Percentiles rank a stretch among this genome's conserved stretches.
Evolutionary conservation across 345 rosid genomes (phyloP).

Genomic region (Acer saccharum): DNA sequence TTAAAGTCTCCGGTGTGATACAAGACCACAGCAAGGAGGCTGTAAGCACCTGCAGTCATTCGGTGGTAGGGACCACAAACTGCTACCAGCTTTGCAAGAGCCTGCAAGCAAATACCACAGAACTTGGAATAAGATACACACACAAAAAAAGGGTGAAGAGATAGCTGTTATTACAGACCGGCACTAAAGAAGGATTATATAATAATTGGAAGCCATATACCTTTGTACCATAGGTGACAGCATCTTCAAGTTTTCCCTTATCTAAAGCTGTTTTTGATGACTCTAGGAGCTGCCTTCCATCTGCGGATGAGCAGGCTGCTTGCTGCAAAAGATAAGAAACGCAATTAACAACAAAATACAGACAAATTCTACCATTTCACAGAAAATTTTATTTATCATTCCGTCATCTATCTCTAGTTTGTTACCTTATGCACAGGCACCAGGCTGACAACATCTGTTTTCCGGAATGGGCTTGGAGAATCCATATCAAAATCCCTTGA

Average conservation of each 20-base stretch:
- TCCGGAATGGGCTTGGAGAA: conserved; percentile 80
- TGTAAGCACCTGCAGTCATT: conserved; percentile 99
- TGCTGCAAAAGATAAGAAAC: conserved; percentile 62
- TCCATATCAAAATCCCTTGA: conserved; percentile 97
- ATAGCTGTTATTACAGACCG: conserved; percentile 9
- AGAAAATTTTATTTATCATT: background rate
- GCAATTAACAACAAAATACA: conserved; percentile 8
- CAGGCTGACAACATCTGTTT: conserved; percentile 84
- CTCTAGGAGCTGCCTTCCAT: conserved; percentile 97
- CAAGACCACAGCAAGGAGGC: conserved; percentile 97
- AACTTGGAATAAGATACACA: conserved; percentile 17
- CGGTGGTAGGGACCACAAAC: conserved; percentile 99
- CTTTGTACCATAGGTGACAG: conserved; percentile 94
- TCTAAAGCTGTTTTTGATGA: conserved; percentile 98
- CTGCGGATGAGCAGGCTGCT: conserved; percentile 99
- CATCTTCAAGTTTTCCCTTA: conserved; percentile 99
- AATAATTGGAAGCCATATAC: conserved; percentile 36
- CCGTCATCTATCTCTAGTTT: background rate
- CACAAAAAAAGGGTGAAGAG: conserved; percentile 7
- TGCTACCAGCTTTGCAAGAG: conserved; percentile 94
- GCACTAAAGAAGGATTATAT: conserved; percentile 17
- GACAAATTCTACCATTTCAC: conserved; percentile 11
- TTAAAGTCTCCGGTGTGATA: conserved; percentile 99
- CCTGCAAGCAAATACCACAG: conserved; percentile 49
- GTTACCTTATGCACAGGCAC: conserved; percentile 95